phyloP scores from a whole-genome alignment of 257 asterid species.

The Handroanthus guayacan region DNA sequence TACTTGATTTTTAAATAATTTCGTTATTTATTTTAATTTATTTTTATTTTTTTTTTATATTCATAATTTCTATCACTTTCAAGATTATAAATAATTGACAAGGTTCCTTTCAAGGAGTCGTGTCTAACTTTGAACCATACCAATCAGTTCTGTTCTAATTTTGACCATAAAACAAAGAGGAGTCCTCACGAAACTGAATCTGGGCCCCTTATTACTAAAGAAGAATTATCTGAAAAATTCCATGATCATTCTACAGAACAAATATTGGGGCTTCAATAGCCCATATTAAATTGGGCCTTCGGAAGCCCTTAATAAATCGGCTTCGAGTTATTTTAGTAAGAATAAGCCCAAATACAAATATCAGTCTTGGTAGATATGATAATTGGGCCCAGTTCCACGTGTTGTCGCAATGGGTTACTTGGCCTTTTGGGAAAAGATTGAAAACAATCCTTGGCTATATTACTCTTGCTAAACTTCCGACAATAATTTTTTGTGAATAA shows the following conservation, averaged over 20 bases:
- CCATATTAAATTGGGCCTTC: not conserved
- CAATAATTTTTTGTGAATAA: too few relatives aligned
- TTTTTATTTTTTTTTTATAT: not conserved
- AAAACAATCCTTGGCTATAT: too few relatives aligned
- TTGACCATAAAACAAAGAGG: slow-evolving; percentile 21
- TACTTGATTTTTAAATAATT: not conserved
- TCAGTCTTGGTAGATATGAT: not conserved
- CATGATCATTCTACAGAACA: not conserved
- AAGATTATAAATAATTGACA: not conserved
- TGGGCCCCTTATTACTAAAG: not conserved
- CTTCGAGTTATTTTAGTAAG: not conserved
- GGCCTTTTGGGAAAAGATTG: too few relatives aligned
- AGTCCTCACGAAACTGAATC: not conserved
- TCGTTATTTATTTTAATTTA: not conserved
- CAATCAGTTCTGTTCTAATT: not conserved
- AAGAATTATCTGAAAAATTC: not conserved
- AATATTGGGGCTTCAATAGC: not conserved
- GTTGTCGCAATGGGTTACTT: too few relatives aligned
- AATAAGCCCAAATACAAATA: not conserved
- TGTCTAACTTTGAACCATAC: slow-evolving; percentile 31
- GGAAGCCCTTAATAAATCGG: not conserved
- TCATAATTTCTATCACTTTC: not conserved
- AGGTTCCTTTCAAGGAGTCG: slow-evolving; percentile 29
- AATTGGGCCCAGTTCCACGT: not conserved
- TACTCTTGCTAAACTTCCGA: too few relatives aligned